phyloP scores from a whole-genome alignment of 2,329 filamentous ascomycete species.

The Bertia moriformis region DNA sequence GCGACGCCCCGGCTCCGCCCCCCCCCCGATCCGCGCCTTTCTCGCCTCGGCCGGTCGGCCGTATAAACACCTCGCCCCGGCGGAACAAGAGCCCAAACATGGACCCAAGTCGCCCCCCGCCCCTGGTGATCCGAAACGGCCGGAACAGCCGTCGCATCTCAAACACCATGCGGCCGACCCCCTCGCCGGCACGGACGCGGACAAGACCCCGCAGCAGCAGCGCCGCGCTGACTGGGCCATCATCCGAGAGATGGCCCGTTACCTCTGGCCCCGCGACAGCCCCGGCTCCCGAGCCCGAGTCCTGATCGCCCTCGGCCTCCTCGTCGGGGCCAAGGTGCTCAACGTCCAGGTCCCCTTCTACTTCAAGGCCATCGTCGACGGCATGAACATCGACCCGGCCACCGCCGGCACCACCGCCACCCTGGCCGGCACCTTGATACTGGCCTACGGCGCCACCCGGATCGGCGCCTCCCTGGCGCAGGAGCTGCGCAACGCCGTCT shows the following conservation, averaged over 20 bases:
- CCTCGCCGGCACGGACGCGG: slow-evolving; percentile 47
- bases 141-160: too few species aligned
- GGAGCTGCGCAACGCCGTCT: slow-evolving; percentile 87
- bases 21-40: too few species aligned
- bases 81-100: too few species aligned
- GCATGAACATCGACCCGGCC: slow-evolving; percentile 22
- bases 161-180: slow-evolving; percentile 34
- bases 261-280: slow-evolving; percentile 88
- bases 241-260: slow-evolving; percentile 91
- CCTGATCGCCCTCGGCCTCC: slow-evolving; percentile 64
- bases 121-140: too few species aligned
- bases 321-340: slow-evolving; percentile 49
- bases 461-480: slow-evolving; percentile 83
- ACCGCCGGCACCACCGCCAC: slow-evolving; percentile 15
- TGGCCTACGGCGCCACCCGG: slow-evolving; percentile 80
- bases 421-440: slow-evolving; percentile 57
- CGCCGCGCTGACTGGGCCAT: slow-evolving; percentile 96
- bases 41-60: too few species aligned
- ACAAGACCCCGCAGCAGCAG: slow-evolving; percentile 69
- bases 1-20: too few species aligned
- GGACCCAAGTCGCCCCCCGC: too few species aligned
- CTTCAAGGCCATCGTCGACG: slow-evolving; percentile 45
- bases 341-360: slow-evolving; percentile 47
- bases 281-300: slow-evolving; percentile 73
- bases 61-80: too few species aligned